A percentile compares a stretch with the other conserved stretches of the same genome.
Evolutionary conservation across 2,329 filamentous ascomycete genomes (phyloP).

Genomic region (Colletotrichum sp.): DNA sequence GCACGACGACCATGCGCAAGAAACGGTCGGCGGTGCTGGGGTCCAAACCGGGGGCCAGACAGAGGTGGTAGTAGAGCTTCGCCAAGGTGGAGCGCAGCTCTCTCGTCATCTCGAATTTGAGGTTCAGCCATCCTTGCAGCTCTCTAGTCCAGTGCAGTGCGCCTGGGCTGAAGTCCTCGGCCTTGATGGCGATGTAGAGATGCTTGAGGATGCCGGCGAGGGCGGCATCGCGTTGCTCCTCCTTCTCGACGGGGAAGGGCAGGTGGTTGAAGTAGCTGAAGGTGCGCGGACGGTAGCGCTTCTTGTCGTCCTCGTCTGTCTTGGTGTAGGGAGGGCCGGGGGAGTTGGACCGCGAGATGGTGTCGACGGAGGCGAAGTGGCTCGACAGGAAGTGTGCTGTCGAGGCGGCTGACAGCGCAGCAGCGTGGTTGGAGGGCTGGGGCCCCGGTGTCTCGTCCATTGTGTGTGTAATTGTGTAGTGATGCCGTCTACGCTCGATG

Average conservation of each 20-base stretch:
- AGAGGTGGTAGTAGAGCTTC: slow-evolving; percentile 92
- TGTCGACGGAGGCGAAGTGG: slow-evolving; percentile 58
- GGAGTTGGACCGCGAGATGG: slow-evolving; percentile 85
- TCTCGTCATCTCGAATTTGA: slow-evolving; percentile 96
- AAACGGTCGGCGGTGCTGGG: slow-evolving; percentile 84
- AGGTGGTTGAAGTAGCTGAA: slow-evolving; percentile 92
- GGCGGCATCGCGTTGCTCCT: slow-evolving; percentile 76
- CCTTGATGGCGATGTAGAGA: slow-evolving; percentile 88
- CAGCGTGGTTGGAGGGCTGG: slow-evolving; percentile 39
- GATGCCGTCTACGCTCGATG: not conserved
- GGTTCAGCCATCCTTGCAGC: slow-evolving; percentile 89
- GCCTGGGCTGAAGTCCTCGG: slow-evolving; percentile 92
- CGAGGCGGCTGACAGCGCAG: slow-evolving; percentile 31
- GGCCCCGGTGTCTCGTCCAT: slow-evolving; percentile 37
- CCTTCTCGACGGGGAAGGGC: slow-evolving; percentile 86
- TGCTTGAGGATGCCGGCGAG: slow-evolving; percentile 90
- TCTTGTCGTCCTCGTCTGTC: slow-evolving; percentile 57
- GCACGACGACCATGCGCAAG: slow-evolving; percentile 91
- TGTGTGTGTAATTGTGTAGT: not conserved
- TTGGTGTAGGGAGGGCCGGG: slow-evolving; percentile 69
- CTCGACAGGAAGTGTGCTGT: slow-evolving; percentile 42
- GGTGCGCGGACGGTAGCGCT: slow-evolving; percentile 82
- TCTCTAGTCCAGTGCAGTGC: slow-evolving; percentile 97
- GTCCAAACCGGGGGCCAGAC: slow-evolving; percentile 89
- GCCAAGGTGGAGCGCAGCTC: slow-evolving; percentile 83